A percentile compares a stretch with the other conserved stretches of the same genome.
These are phyloP conservation scores for Neofusicoccum umdonicola DNA, from an alignment of 2,329 filamentous ascomycete species.

Conservation along the genomic window DNA sequence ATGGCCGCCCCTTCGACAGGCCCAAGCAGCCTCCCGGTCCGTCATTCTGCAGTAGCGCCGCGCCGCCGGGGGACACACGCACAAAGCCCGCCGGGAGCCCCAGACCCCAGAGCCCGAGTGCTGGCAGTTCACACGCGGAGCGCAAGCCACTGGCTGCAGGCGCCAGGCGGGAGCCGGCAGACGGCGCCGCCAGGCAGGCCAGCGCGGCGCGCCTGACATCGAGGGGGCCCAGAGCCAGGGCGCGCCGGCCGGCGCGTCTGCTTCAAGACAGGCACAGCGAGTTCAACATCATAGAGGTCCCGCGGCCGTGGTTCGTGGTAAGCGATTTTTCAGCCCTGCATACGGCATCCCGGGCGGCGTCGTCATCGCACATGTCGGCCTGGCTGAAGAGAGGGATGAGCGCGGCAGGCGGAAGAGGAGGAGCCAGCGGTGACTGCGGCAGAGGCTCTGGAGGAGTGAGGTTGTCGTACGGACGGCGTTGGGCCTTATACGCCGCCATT, in stretches of 20 bases:
- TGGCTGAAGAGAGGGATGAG: background rate
- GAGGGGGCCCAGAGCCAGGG: too few relatives aligned
- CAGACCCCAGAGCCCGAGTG: background rate
- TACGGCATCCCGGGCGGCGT: background rate
- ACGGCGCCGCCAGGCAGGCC: background rate
- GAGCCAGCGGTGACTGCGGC: background rate
- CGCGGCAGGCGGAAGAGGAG: background rate
- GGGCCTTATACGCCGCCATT: background rate
- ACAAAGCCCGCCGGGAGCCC: background rate
- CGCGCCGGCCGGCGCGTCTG: too few relatives aligned
- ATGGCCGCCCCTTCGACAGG: background rate
- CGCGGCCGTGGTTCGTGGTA: background rate
- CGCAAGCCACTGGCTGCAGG: too few relatives aligned
- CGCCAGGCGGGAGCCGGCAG: background rate
- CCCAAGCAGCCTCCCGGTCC: background rate
- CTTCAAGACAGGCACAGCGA: too few relatives aligned
- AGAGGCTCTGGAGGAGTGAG: background rate
- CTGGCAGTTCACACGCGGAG: background rate
- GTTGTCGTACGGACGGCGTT: conserved; percentile 1
- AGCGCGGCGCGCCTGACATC: background rate
- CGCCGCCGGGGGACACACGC: background rate
- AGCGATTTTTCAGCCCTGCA: conserved; percentile 7
- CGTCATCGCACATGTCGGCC: conserved; percentile 6
- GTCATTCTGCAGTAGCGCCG: conserved; percentile 10
- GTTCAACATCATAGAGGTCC: background rate